Evolutionary conservation across 2,329 filamentous ascomycete genomes (phyloP).

Genomic region (Cercospora canescens): DNA sequence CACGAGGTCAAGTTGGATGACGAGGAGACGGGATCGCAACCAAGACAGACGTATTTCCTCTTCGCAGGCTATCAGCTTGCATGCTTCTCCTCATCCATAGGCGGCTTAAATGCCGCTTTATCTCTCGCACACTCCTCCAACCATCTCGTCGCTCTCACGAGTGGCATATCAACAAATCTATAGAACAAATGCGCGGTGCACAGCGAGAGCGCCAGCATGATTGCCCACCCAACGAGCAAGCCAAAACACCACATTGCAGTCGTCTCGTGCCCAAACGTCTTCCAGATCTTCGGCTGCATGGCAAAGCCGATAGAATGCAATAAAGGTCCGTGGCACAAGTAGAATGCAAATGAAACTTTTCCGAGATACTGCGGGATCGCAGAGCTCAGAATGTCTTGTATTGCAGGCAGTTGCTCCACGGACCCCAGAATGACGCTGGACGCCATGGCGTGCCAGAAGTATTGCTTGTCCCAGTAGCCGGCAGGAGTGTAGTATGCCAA

Average conservation of each 20-base stretch:
- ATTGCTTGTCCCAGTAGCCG: conserved; percentile 1
- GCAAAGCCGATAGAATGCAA: conserved; percentile 17
- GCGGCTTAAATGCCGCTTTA: background rate
- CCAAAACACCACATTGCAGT: conserved; percentile 4
- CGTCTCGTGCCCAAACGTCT: conserved; percentile 1
- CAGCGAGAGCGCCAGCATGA: conserved; percentile 12
- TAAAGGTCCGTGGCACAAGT: conserved; percentile 19
- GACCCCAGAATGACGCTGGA: conserved; percentile 13
- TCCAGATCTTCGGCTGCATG: conserved; percentile 17
- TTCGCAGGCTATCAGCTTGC: background rate
- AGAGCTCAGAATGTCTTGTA: conserved; percentile 7
- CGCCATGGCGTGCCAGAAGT: conserved; percentile 14
- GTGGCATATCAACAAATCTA: conserved; percentile 15
- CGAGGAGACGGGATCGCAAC: background rate
- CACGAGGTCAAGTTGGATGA: background rate
- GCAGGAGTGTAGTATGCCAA: background rate
- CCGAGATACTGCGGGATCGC: conserved; percentile 18
- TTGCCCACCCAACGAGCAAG: conserved; percentile 12
- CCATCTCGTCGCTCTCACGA: conserved; percentile 11
- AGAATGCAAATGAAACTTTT: conserved; percentile 19
- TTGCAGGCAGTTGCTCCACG: background rate
- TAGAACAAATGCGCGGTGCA: conserved; percentile 14
- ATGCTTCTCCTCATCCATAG: background rate
- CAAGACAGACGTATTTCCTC: background rate
- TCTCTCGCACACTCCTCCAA: conserved; percentile 8